Base-by-base conservation (phyloP, 2,329 filamentous ascomycete genomes). In the Pezicula rhizophila region DNA sequence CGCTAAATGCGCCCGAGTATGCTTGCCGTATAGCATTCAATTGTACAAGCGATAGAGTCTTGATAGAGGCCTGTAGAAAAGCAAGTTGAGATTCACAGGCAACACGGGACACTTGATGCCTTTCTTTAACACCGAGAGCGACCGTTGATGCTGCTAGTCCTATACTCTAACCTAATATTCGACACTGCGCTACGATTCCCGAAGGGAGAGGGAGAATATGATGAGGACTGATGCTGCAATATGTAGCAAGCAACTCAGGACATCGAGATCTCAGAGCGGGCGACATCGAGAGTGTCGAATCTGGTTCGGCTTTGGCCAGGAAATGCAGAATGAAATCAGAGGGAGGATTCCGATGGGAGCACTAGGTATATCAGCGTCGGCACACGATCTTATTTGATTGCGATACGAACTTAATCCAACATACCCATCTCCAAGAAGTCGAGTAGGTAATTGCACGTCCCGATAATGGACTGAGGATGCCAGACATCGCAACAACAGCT, bases 151-250 rank as follows among this genome's bases (percentile, higher is more conserved):
- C 60, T 0, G 78, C 73, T 38, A 82, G 68, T 1, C 79, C 79
- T 25, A 82, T 68, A 38, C 76, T 76, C 3, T 79, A 79, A 2
- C 79, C 79, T 3, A 83, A 64, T 0, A 82, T 77, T 11, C 79
- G 72, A 2, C 76, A 73, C 60, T 83, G 79, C 1, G 79, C 76
- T 7, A 82, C 70, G 4, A 77, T 73, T 0, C 79, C 54, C 82
- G 77, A 45, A 82, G 79, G 2, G 79, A 67, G 56, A 82, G 79
- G 2, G 79, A 67, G 56, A 79, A 80, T 0, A 80, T 74, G 7
- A 80, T 67, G 2, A 81, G 67, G 0, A 77, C 72, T 0, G 77
- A 71, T 1, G 76, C 71, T 7, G 72, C 65, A 10, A 81, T 68
- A 11, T 78, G 65, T 31, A 81, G 66, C 17, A 75, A 52, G 0